A percentile compares a stretch with the other conserved stretches of the same genome.
phyloP scores from a whole-genome alignment of 1,139 yeast species.

The Geotrichum aggregatum region DNA sequence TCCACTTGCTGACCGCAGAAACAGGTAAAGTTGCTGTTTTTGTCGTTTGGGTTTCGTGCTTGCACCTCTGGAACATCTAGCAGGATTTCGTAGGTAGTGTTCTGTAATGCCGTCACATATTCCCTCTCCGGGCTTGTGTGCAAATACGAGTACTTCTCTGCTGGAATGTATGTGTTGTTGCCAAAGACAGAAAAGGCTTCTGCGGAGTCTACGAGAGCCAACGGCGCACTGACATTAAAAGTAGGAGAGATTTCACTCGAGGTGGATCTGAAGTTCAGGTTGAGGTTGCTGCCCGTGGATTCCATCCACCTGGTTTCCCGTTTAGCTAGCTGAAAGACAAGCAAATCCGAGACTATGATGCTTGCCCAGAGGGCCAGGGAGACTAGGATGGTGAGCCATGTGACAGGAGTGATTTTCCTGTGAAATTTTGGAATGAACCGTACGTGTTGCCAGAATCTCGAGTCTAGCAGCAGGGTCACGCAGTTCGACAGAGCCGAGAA shows the following conservation, averaged over 20 bases:
- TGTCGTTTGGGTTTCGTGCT: neutral
- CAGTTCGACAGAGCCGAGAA: slow-evolving; percentile 3
- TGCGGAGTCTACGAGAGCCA: neutral
- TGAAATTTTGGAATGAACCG: neutral
- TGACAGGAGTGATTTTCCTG: neutral
- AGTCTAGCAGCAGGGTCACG: neutral
- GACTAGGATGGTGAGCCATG: neutral
- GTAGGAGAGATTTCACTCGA: neutral
- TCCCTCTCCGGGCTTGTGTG: neutral
- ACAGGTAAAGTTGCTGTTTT: neutral
- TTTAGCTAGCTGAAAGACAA: slow-evolving; percentile 6
- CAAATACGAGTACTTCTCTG: slow-evolving; percentile 1
- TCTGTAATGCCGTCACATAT: neutral
- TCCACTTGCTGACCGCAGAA: slow-evolving; percentile 4
- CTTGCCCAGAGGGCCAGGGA: neutral
- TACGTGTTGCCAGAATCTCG: slow-evolving; percentile 2
- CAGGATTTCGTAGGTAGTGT: neutral
- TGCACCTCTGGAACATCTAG: neutral
- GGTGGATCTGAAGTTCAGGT: neutral
- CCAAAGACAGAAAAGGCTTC: neutral
- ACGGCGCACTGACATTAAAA: slow-evolving; percentile 7
- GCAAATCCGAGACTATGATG: slow-evolving; percentile 3
- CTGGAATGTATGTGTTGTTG: slow-evolving; percentile 5
- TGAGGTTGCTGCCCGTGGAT: neutral
- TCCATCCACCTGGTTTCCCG: neutral